phyloP scores from a whole-genome alignment of 2,329 filamentous ascomycete genomes.

The Aspergillus awamori region DNA sequence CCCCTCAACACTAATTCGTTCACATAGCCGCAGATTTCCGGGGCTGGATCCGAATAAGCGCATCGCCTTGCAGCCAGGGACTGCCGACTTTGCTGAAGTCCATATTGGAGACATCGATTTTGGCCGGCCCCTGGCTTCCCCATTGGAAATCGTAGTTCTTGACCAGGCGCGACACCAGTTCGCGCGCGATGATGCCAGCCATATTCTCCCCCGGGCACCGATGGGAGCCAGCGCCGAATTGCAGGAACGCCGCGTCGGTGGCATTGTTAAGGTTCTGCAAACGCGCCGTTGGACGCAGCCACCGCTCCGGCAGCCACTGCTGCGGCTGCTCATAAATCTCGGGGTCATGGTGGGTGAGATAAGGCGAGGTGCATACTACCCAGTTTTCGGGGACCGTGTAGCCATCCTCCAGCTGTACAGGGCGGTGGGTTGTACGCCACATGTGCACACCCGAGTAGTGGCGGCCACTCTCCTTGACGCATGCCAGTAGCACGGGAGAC shows the following conservation, averaged over 20 bases:
- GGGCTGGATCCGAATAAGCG: not conserved
- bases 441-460: slow-evolving; percentile 5
- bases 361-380: slow-evolving; percentile 6
- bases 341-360: slow-evolving; percentile 3
- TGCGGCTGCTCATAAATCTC: slow-evolving; percentile 4
- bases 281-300: not conserved
- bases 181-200: not conserved
- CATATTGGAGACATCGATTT: not conserved
- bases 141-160: slow-evolving; percentile 1
- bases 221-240: not conserved
- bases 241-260: not conserved
- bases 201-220: slow-evolving; percentile 9
- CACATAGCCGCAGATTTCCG: not conserved
- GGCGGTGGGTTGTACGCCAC: not conserved
- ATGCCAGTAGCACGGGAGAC: not conserved
- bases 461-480: slow-evolving; percentile 3
- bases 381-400: not conserved
- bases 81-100: slow-evolving; percentile 12
- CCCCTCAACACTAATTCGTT: not conserved
- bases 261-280: not conserved
- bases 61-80: slow-evolving; percentile 8
- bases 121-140: not conserved
- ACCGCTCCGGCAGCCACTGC: not conserved
- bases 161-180: not conserved
- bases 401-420: not conserved